Conservation (phyloP, 371 early-diverging fungal species). For the Apophysomyces ossiformis region DNA sequence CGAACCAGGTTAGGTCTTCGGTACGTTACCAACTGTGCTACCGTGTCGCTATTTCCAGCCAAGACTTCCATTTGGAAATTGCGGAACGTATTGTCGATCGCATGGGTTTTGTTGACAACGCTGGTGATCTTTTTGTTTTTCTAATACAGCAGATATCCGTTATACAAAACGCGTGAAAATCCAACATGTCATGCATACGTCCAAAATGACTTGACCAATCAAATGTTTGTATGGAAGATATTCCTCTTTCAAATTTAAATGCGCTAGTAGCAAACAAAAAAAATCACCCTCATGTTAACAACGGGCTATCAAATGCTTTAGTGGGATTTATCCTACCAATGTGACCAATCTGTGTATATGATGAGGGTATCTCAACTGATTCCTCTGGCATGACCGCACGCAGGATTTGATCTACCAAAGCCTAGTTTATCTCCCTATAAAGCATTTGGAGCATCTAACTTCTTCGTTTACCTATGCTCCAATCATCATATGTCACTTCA, state of each 20-base stretch:
- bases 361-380: conserved; percentile 75
- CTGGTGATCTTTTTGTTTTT: conserved; percentile 85
- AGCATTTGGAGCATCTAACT: not conserved
- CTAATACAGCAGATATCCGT: conserved; percentile 19
- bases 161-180: not conserved
- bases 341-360: conserved; percentile 93
- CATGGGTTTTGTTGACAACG: conserved; percentile 93
- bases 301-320: not conserved
- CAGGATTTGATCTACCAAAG: conserved; percentile 76
- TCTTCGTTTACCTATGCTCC: conserved; percentile 68
- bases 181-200: conserved; percentile 54
- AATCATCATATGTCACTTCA: conserved; percentile 74
- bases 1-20: not conserved
- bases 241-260: conserved; percentile 91
- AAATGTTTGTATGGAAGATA: conserved; percentile 84
- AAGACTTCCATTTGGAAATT: conserved; percentile 95
- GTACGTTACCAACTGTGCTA: conserved; percentile 76
- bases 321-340: conserved; percentile 63
- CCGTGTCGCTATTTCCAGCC: conserved; percentile 83
- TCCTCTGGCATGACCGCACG: conserved; percentile 86
- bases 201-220: conserved; percentile 92
- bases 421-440: not conserved
- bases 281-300: not conserved
- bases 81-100: conserved; percentile 92
- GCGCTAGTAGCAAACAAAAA: conserved; percentile 58